Evolutionary conservation across 345 rosid species (phyloP).

Genomic region (Eucalyptus shirleyi): DNA sequence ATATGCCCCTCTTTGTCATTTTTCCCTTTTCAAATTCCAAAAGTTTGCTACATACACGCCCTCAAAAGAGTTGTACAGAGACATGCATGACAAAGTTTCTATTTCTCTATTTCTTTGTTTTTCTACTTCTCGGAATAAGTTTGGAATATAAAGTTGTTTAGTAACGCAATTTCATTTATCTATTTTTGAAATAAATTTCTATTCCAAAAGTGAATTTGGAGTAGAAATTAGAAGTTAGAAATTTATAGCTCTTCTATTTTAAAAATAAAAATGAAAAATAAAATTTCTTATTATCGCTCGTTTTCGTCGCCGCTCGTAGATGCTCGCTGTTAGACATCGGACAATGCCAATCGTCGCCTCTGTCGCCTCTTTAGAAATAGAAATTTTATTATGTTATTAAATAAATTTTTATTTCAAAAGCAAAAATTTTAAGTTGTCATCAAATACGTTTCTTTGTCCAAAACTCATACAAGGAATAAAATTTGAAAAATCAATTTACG

Average conservation of each 20-base stretch:
- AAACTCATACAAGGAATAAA: too few relatives aligned
- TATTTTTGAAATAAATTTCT: too few relatives aligned
- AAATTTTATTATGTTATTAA: too few relatives aligned
- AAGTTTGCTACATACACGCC: neutral
- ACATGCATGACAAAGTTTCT: rapidly evolving
- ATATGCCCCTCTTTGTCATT: neutral
- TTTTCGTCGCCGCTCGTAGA: rapidly evolving
- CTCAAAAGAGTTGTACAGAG: neutral
- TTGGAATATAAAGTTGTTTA: too few relatives aligned
- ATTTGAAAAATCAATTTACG: too few relatives aligned
- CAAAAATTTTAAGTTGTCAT: rapidly evolving
- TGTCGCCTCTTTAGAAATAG: too few relatives aligned
- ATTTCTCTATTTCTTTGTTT: rapidly evolving
- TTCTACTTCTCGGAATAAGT: too few relatives aligned
- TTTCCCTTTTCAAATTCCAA: neutral
- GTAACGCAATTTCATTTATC: too few relatives aligned
- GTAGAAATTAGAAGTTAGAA: rapidly evolving
- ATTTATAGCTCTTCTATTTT: too few relatives aligned
- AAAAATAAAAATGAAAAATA: too few relatives aligned
- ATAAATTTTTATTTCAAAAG: rapidly evolving
- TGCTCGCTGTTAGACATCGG: rapidly evolving
- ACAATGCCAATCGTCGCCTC: rapidly evolving
- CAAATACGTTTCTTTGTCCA: rapidly evolving
- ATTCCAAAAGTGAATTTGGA: too few relatives aligned
- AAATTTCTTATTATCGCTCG: rapidly evolving